A percentile compares a stretch with the other conserved stretches of the same genome.
These are phyloP conservation scores for Serendipita sp. DNA, from an alignment of 768 basidiomycete genomes.

Conservation along the genomic window DNA sequence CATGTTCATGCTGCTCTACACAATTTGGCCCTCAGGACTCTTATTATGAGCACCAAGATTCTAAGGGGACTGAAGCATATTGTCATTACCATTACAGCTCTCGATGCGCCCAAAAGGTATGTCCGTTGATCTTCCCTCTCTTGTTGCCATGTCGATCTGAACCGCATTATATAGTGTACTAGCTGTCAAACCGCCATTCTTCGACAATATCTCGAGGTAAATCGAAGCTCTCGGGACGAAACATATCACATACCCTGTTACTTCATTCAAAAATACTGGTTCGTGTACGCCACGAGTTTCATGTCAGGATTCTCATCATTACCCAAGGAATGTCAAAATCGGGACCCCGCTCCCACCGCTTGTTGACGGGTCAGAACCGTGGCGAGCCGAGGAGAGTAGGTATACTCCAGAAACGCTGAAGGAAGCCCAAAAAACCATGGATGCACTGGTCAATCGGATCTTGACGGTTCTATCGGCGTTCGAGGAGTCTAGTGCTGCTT, in stretches of 20 bases:
- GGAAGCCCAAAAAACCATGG: neutral
- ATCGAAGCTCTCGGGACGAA: conserved; percentile 92
- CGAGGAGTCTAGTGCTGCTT: conserved; percentile 97
- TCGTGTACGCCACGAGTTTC: neutral
- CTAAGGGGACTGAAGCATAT: conserved; percentile 47
- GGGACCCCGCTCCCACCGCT: neutral
- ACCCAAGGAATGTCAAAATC: neutral
- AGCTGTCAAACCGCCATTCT: conserved; percentile 94
- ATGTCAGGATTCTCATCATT: neutral
- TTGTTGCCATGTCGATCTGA: neutral
- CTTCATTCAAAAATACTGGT: conserved; percentile 48
- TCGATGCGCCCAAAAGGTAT: conserved; percentile 47
- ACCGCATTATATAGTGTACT: conserved; percentile 55
- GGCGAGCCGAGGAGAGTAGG: neutral
- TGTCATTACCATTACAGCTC: conserved; percentile 99
- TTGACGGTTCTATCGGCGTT: conserved; percentile 83
- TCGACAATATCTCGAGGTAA: conserved; percentile 99
- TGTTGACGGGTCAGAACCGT: neutral
- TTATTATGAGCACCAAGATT: conserved; percentile 91
- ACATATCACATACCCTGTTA: conserved; percentile 99
- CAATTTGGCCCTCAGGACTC: conserved; percentile 96
- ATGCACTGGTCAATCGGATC: neutral
- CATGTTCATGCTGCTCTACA: conserved; percentile 90
- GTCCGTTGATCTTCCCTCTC: neutral
- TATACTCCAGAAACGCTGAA: neutral